Base-by-base conservation (phyloP, 202 grass and related monocot species). In the Cymbopogon flexuosus region DNA sequence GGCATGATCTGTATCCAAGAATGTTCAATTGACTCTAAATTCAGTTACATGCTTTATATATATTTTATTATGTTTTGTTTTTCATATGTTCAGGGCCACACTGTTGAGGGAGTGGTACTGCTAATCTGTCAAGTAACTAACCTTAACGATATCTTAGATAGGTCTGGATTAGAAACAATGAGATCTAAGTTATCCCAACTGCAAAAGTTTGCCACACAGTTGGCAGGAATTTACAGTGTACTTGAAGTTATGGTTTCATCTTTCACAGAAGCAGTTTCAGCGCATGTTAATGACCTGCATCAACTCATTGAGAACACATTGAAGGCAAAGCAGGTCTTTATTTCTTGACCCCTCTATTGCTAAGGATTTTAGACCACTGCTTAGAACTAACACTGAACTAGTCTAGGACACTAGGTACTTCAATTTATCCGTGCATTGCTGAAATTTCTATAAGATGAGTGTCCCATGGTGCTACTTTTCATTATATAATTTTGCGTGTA, bases 301-400 rank as follows among this genome's bases (percentile, higher is more conserved):
- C 76, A 83, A 40, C 92, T 98, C 29, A 85, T 93, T 52, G 95
- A 93, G 65, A 87, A 80, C 77, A 88, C 87, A 85, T 59, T 87
- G 70, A 98, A 91, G 86, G 84, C 92, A 91, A 95, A 98, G 66
- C 95, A 98, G 95, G 95, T 98, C 14, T 66, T 65, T 65, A 11
- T 76, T 84, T 79, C 75, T 61, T 54, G 29, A 82, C 59, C 72
- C 5, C 49, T 45, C 24, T 82, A n/a, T 27, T 88, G 29, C 62
- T 63, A 62, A 36, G 22, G 3, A 65, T 60, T 33, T 84, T 47
- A 65, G 68, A 22, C 22, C 39, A 54, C 15, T 76, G 45, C 45
- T 23, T 56, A 62, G 23, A 80, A 81, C 46, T 60, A 47, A 65
- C 41, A 63, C 19, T 54, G 15, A 75, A 65, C 5, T 72, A 45